A percentile compares a stretch with the other conserved stretches of the same genome.
phyloP scores from a whole-genome alignment of 805 yeast species.

The Cyberlindnera petersonii region DNA sequence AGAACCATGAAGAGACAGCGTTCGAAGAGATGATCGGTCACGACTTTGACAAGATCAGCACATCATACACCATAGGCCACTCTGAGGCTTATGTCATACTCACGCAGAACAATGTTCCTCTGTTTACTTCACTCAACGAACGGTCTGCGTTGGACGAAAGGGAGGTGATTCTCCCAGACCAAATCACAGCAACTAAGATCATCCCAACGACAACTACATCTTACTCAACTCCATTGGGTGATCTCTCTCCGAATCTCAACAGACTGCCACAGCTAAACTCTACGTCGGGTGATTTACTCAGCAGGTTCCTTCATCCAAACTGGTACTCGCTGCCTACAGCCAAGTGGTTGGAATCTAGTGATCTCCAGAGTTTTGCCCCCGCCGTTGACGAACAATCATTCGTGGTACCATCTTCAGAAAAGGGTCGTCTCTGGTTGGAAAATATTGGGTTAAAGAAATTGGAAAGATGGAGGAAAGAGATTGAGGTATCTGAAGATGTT shows the following conservation, averaged over 20 bases:
- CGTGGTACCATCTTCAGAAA: constrained; percentile 47
- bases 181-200: constrained; percentile 62
- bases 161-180: constrained; percentile 61
- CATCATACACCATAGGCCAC: constrained; percentile 45
- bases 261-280: constrained; percentile 19
- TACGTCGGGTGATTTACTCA: constrained; percentile 48
- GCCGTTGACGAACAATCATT: constrained; percentile 54
- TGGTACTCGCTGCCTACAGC: constrained; percentile 64
- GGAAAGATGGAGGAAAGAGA: constrained; percentile 15
- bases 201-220: constrained; percentile 44
- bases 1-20: constrained; percentile 24
- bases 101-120: constrained; percentile 63
- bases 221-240: constrained; percentile 28
- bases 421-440: constrained; percentile 51
- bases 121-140: constrained; percentile 69
- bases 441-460: constrained; percentile 46
- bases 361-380: constrained; percentile 61
- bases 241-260: constrained; percentile 23
- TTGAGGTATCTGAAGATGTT: constrained; percentile 11
- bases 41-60: constrained; percentile 60
- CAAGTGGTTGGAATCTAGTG: constrained; percentile 55
- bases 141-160: constrained; percentile 76
- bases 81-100: constrained; percentile 63
- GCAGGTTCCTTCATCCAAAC: constrained; percentile 54
- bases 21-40: constrained; percentile 39